Conservation (phyloP, 163 green algal species). For the Botryococcus braunii region DNA sequence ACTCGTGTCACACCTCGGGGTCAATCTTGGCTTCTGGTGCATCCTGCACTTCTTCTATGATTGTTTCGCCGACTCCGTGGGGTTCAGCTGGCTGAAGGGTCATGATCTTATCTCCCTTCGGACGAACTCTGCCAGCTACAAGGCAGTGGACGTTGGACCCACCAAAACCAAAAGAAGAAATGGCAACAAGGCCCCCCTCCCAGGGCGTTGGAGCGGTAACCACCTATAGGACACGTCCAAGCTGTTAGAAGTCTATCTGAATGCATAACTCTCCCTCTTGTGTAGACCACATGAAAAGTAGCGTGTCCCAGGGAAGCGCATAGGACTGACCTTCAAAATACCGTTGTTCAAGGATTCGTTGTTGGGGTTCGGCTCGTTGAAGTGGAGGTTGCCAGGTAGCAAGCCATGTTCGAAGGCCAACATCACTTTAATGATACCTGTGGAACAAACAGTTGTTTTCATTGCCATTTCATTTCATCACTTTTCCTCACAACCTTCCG, state of each 20-base stretch:
- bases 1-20: too few species aligned
- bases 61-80: background rate
- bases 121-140: conserved; percentile 5
- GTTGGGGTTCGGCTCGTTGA: conserved; percentile 11
- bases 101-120: background rate
- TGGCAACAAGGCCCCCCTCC: conserved; percentile 8
- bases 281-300: background rate
- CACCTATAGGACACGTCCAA: background rate
- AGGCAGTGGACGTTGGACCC: conserved; percentile 12
- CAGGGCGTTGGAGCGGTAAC: conserved; percentile 3
- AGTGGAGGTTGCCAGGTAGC: conserved; percentile 15
- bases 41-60: conserved; percentile 6
- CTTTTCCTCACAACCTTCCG: too few species aligned
- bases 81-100: background rate
- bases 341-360: conserved; percentile 4
- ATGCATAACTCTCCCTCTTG: background rate
- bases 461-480: too few species aligned
- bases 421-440: conserved; percentile 12
- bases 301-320: background rate
- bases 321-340: conserved; percentile 7
- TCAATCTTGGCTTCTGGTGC: too few species aligned
- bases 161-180: conserved; percentile 11
- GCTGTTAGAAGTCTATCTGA: background rate
- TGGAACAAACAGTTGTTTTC: too few species aligned
- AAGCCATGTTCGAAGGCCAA: conserved; percentile 8